phyloP scores from a whole-genome alignment of 2,329 filamentous ascomycete species.

The Cercospora beticola region DNA sequence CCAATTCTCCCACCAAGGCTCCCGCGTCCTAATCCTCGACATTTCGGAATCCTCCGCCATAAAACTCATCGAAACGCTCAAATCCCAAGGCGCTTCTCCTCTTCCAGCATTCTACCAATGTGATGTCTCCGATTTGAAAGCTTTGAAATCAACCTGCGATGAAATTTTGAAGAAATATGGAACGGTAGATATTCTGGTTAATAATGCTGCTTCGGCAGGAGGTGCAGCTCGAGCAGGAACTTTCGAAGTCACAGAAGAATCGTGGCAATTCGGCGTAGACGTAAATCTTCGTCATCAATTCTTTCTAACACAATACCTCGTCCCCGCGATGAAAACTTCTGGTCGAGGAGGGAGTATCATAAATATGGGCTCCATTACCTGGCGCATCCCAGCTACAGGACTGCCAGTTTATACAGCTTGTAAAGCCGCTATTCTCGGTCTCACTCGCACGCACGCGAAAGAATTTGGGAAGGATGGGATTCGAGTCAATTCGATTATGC shows the following conservation, averaged over 20 bases:
- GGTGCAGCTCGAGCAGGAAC: constrained; percentile 58
- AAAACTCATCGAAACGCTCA: constrained; percentile 46
- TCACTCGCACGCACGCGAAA: constrained; percentile 34
- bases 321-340: constrained; percentile 58
- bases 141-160: constrained; percentile 52
- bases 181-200: constrained; percentile 59
- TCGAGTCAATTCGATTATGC: constrained; percentile 36
- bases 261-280: constrained; percentile 59
- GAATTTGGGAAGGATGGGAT: constrained; percentile 34
- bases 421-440: constrained; percentile 33
- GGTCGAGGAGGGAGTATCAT: constrained; percentile 58
- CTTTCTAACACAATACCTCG: constrained; percentile 58
- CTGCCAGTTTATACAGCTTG: constrained; percentile 32
- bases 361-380: constrained; percentile 32
- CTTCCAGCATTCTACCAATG: constrained; percentile 40
- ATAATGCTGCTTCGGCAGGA: constrained; percentile 61
- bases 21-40: constrained; percentile 61
- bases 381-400: constrained; percentile 32
- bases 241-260: constrained; percentile 63
- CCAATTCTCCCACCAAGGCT: constrained; percentile 59
- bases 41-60: constrained; percentile 55
- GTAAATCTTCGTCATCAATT: constrained; percentile 68
- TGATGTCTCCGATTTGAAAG: constrained; percentile 53
- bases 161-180: constrained; percentile 47
- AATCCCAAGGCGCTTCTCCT: constrained; percentile 12